Evolutionary conservation across 2,329 filamentous ascomycete species (phyloP).

Genomic region (Lachnellula subtilissima): DNA sequence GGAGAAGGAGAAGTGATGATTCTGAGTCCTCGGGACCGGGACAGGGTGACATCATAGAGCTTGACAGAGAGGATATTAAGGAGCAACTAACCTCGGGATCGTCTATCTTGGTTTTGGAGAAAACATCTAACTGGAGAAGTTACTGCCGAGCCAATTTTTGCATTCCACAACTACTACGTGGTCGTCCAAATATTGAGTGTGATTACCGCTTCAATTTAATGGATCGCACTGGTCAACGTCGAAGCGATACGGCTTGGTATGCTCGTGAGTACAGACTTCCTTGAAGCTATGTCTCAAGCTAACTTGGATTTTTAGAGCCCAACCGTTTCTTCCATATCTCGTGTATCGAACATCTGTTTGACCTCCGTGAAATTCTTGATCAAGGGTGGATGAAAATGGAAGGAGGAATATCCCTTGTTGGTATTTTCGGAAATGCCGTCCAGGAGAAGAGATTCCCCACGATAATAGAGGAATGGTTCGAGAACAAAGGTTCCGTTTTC

Average conservation of each 20-base stretch:
- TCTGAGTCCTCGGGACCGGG: slow-evolving; percentile 7
- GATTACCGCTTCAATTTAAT: slow-evolving; percentile 10
- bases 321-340: slow-evolving; percentile 13
- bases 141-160: slow-evolving; percentile 11
- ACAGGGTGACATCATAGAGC: slow-evolving; percentile 11
- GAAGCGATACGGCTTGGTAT: slow-evolving; percentile 25
- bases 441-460: slow-evolving; percentile 10
- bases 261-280: slow-evolving; percentile 10
- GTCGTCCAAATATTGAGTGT: slow-evolving; percentile 7
- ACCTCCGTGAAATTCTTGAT: slow-evolving; percentile 11
- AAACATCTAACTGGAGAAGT: slow-evolving; percentile 9
- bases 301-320: slow-evolving; percentile 10
- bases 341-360: slow-evolving; percentile 10
- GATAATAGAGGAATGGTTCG: slow-evolving; percentile 11
- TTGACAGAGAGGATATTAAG: slow-evolving; percentile 9
- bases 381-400: slow-evolving; percentile 10
- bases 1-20: slow-evolving; percentile 8
- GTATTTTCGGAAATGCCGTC: slow-evolving; percentile 6
- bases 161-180: slow-evolving; percentile 9
- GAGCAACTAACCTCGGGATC: slow-evolving; percentile 9
- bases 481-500: slow-evolving; percentile 12
- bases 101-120: slow-evolving; percentile 9
- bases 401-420: slow-evolving; percentile 6
- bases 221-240: slow-evolving; percentile 8
- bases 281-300: slow-evolving; percentile 7